Evolutionary conservation across 768 basidiomycete genomes (phyloP).

Genomic region (Naganishia antarctica): DNA sequence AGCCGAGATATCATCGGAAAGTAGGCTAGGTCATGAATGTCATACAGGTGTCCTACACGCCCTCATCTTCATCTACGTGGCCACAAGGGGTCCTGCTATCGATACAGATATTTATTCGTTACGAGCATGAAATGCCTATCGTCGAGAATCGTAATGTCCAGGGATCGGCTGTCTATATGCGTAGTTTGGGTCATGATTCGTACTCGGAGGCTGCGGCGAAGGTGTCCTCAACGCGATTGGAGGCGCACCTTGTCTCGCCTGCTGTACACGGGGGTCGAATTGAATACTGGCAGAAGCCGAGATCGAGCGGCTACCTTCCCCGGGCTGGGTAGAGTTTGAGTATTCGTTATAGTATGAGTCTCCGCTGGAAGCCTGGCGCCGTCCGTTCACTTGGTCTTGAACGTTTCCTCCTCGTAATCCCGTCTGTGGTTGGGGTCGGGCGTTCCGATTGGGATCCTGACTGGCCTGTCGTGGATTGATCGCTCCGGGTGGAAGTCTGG

Average conservation of each 20-base stretch:
- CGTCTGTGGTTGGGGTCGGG: background rate
- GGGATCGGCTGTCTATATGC: constrained; percentile 10
- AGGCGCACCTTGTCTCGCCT: background rate
- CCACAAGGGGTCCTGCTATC: constrained; percentile 7
- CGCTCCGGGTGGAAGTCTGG: constrained; percentile 30
- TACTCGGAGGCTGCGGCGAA: constrained; percentile 6
- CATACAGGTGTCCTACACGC: background rate
- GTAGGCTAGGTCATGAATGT: constrained; percentile 8
- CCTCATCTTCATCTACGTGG: background rate
- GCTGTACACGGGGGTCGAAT: background rate
- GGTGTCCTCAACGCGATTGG: background rate
- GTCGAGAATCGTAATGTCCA: constrained; percentile 15
- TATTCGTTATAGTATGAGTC: constrained; percentile 16
- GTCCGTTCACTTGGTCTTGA: background rate
- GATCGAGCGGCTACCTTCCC: background rate
- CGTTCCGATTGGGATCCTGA: constrained; percentile 2
- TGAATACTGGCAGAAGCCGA: background rate
- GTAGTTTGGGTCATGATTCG: constrained; percentile 6
- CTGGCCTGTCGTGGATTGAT: constrained; percentile 28
- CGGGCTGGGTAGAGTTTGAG: background rate
- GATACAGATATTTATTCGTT: background rate
- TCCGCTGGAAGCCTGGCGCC: background rate
- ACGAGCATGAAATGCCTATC: background rate
- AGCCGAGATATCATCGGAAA: too few relatives aligned
- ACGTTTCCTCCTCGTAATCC: background rate